Evolutionary conservation across 2,329 filamentous ascomycete genomes (phyloP), one percentile per base, ranked within the genome.

Genomic region (Chrysosphaeria jannelii): DNA sequence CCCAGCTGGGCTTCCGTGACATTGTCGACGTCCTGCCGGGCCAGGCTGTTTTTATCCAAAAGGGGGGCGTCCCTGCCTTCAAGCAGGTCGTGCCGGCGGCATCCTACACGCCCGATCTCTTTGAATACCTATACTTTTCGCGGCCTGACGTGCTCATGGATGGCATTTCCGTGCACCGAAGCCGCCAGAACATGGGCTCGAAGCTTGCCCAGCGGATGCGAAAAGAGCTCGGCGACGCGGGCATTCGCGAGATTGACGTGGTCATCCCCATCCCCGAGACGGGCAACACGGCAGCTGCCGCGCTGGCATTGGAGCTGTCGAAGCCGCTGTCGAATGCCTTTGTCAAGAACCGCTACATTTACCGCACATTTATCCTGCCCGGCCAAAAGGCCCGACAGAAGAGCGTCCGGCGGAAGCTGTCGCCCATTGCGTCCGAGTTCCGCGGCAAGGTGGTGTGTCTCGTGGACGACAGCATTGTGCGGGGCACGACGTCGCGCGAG

Each of bases 321-420:
- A 78, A 75, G 40, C 70, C 71, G 2, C 76, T 71, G 36, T 67
- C 59, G 28, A 70, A 74, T 38, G 78, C 66, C 3, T 81, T 89
- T 35, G 66, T 89, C 31, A 88, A 85, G 53, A 88, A 88, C 43
- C 58, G 74, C 24, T 88, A 88, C 40, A 69, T 88, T 29, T 78
- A 75, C 53, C 60, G 75, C 23, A 88, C 75, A 1, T 85, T 81
- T 41, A 81, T 78, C 14, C 27, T 45, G 28, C 51, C 79, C 2
- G 70, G 69, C 14, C 79, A 91, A 42, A 62, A 62, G 33, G 58
- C 65, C 10, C 57, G 79, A 4, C 63, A 85, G 36, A 81, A 81
- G 45, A 70, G 75, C 33, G 76, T 93, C 7, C 67, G 81, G 4
- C 62, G 79, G 23, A 93, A 93, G 47, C 55, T 93, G 19, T 81